These are phyloP conservation scores for Kuraishia molischiana DNA, from an alignment of 805 yeast genomes.

Conservation along the genomic window DNA sequence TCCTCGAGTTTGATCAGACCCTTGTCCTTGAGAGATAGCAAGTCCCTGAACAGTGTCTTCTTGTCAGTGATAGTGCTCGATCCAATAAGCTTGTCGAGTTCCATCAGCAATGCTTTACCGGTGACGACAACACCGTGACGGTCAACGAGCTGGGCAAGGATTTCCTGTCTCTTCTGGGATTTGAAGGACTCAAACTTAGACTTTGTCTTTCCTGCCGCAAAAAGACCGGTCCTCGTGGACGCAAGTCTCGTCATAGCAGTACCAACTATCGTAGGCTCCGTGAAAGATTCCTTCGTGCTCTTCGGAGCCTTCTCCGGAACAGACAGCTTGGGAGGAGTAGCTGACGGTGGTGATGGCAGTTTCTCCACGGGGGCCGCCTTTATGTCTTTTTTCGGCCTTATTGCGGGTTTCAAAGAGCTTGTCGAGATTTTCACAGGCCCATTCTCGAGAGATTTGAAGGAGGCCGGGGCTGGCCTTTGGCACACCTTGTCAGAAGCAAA, in stretches of 20 bases:
- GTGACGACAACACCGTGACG: slow-evolving; percentile 35
- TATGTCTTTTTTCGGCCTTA: background rate
- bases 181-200: slow-evolving; percentile 16
- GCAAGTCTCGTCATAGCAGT: background rate
- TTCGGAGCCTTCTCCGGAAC: background rate
- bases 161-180: slow-evolving; percentile 30
- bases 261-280: background rate
- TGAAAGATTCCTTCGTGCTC: background rate
- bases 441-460: background rate
- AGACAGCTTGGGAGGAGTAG: background rate
- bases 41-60: slow-evolving; percentile 40
- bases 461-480: background rate
- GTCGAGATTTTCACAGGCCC: background rate
- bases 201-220: background rate
- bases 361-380: background rate
- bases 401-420: background rate
- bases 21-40: slow-evolving; percentile 21
- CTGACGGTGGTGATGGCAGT: no score
- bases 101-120: slow-evolving; percentile 27
- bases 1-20: slow-evolving; percentile 11
- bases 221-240: background rate
- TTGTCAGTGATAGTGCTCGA: slow-evolving; percentile 36
- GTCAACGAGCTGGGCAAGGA: slow-evolving; percentile 30
- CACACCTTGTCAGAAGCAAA: background rate
- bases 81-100: slow-evolving; percentile 29